Evolutionary conservation across 2,329 filamentous ascomycete genomes (phyloP).

Genomic region (Fusarium sterilihyphosum): DNA sequence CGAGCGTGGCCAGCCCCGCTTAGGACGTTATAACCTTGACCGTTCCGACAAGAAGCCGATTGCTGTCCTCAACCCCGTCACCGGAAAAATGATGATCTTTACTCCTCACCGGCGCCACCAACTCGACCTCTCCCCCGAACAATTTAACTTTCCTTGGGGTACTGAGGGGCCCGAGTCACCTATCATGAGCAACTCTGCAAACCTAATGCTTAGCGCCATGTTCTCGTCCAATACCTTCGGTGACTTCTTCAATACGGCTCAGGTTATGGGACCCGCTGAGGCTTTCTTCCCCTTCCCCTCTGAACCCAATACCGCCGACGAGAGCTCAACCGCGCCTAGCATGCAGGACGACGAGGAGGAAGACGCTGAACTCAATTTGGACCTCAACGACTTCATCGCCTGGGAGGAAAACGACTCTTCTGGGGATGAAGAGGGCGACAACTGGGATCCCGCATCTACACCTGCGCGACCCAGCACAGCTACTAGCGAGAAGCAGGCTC

Average conservation of each 20-base stretch:
- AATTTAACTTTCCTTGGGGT: conserved; percentile 62
- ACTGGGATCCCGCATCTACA: conserved; percentile 62
- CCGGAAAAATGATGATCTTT: conserved; percentile 72
- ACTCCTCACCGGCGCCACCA: conserved; percentile 61
- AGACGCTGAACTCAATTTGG: conserved; percentile 71
- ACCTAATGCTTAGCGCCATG: conserved; percentile 83
- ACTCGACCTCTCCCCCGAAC: conserved; percentile 64
- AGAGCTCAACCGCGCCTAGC: conserved; percentile 53
- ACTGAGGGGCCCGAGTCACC: conserved; percentile 58
- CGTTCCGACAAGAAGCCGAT: conserved; percentile 66
- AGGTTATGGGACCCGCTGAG: conserved; percentile 77
- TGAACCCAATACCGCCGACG: conserved; percentile 65
- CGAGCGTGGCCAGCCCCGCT: conserved; percentile 62
- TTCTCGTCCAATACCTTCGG: conserved; percentile 66
- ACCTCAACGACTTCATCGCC: conserved; percentile 78
- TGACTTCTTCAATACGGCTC: conserved; percentile 68
- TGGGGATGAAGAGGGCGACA: conserved; percentile 66
- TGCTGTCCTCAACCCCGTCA: conserved; percentile 65
- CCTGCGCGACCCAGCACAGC: conserved; percentile 61
- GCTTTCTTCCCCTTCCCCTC: conserved; percentile 78
- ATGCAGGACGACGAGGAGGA: conserved; percentile 65
- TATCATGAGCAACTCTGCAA: conserved; percentile 73
- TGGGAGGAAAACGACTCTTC: conserved; percentile 69
- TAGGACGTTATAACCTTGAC: conserved; percentile 65
- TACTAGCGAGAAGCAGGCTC: conserved; percentile 57